phyloP scores from a whole-genome alignment of 2,329 filamentous ascomycete genomes.

The Fusarium tjaetaba region DNA sequence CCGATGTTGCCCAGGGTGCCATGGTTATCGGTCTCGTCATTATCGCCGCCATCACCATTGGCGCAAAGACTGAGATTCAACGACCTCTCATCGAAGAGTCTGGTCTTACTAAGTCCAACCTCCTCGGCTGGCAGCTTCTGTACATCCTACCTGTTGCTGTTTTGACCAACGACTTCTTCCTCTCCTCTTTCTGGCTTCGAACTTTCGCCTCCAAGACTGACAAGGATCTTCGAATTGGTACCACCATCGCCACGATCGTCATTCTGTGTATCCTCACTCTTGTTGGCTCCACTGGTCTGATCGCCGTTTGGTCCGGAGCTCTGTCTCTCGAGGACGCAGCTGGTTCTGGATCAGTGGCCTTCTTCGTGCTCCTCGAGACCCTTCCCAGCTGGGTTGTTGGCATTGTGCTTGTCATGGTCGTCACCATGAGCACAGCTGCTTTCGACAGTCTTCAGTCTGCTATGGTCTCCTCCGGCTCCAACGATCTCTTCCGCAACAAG shows the following conservation, averaged over 20 bases:
- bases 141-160: conserved; percentile 87
- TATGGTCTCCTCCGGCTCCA: conserved; percentile 86
- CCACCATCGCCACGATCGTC: conserved; percentile 71
- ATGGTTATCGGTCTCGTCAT: conserved; percentile 82
- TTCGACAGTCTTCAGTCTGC: conserved; percentile 85
- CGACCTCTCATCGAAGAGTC: conserved; percentile 73
- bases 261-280: conserved; percentile 77
- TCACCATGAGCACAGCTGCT: conserved; percentile 78
- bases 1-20: conserved; percentile 81
- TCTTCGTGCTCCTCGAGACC: conserved; percentile 78
- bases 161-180: conserved; percentile 86
- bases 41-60: conserved; percentile 81
- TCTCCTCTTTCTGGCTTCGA: conserved; percentile 85
- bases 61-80: conserved; percentile 78
- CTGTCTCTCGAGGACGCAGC: conserved; percentile 68
- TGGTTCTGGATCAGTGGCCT: conserved; percentile 70
- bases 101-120: conserved; percentile 71
- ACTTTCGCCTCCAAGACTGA: conserved; percentile 84
- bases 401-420: conserved; percentile 82
- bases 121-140: conserved; percentile 85
- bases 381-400: conserved; percentile 85
- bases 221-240: conserved; percentile 79
- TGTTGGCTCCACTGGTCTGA: conserved; percentile 76
- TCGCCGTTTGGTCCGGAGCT: conserved; percentile 82
- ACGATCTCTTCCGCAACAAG: conserved; percentile 85